Conservation (phyloP, 106 monocot genomes). For the Phalaenopsis equestris region DNA sequence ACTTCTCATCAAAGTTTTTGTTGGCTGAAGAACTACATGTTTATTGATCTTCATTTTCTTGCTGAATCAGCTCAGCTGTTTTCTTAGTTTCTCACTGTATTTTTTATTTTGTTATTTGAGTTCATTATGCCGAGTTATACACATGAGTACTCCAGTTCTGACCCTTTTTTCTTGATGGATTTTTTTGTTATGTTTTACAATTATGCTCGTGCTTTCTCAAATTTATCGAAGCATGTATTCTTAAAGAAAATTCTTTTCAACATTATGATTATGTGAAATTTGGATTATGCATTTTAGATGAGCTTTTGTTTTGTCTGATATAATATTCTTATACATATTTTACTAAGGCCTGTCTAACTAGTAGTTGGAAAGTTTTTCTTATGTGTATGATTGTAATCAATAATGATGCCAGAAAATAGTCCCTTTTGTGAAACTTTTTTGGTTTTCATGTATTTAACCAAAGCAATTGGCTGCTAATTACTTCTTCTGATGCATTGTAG, state of each 20-base stretch:
- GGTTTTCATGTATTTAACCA: not conserved
- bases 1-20: not conserved
- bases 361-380: not conserved
- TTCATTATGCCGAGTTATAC: not conserved
- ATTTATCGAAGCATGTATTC: not conserved
- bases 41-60: not conserved
- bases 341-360: not conserved
- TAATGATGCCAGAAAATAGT: not conserved
- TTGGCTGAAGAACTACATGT: not conserved
- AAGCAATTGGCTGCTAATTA: not conserved
- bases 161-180: not conserved
- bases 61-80: not conserved
- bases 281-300: not conserved
- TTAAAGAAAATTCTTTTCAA: not conserved
- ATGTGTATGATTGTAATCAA: not conserved
- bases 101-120: not conserved
- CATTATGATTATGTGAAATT: not conserved
- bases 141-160: not conserved
- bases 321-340: not conserved
- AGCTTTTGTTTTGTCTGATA: not conserved
- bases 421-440: not conserved
- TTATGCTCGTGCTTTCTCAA: not conserved
- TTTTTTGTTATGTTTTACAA: not conserved
- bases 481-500: conserved; percentile 23
- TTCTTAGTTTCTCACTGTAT: not conserved